Percentiles rank a stretch among this genome's conserved stretches.
phyloP scores from a whole-genome alignment of 2,329 filamentous ascomycete genomes.

The Clonostachys chloroleuca region DNA sequence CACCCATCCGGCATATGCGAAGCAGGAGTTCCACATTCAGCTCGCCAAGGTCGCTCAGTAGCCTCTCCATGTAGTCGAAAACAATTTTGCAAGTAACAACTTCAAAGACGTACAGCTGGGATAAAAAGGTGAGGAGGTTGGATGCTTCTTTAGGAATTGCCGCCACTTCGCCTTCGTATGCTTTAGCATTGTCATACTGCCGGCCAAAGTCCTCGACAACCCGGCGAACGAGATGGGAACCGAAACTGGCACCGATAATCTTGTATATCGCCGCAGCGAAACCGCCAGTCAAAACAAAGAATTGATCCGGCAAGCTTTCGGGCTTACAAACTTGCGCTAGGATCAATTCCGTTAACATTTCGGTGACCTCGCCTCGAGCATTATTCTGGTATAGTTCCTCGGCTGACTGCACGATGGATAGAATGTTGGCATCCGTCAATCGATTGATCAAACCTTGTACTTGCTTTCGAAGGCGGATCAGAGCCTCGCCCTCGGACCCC shows the following conservation, averaged over 20 bases:
- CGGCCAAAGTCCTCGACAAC: slow-evolving; percentile 72
- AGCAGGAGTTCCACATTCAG: slow-evolving; percentile 85
- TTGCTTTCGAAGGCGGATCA: slow-evolving; percentile 69
- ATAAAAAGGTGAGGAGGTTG: slow-evolving; percentile 78
- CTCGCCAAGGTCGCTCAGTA: slow-evolving; percentile 73
- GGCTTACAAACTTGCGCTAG: slow-evolving; percentile 76
- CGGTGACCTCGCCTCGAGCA: slow-evolving; percentile 84
- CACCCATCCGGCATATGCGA: slow-evolving; percentile 76
- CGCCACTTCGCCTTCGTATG: slow-evolving; percentile 30
- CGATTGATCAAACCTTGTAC: slow-evolving; percentile 88
- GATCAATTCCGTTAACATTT: slow-evolving; percentile 71
- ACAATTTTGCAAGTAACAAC: slow-evolving; percentile 77
- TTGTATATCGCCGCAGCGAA: slow-evolving; percentile 88
- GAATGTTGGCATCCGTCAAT: slow-evolving; percentile 83
- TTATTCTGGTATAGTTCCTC: slow-evolving; percentile 81
- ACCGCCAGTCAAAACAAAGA: slow-evolving; percentile 84
- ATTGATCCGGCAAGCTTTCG: slow-evolving; percentile 77
- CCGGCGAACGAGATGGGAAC: slow-evolving; percentile 77
- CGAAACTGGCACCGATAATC: slow-evolving; percentile 82
- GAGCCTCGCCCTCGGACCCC: slow-evolving; percentile 60
- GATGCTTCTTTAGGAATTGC: slow-evolving; percentile 34
- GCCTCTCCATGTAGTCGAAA: slow-evolving; percentile 84
- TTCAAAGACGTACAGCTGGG: slow-evolving; percentile 89
- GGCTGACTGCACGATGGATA: slow-evolving; percentile 78
- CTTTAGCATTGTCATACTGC: slow-evolving; percentile 47